Conservation (phyloP, 2,329 filamentous ascomycete species). For the Trichoderma koningiopsis region DNA sequence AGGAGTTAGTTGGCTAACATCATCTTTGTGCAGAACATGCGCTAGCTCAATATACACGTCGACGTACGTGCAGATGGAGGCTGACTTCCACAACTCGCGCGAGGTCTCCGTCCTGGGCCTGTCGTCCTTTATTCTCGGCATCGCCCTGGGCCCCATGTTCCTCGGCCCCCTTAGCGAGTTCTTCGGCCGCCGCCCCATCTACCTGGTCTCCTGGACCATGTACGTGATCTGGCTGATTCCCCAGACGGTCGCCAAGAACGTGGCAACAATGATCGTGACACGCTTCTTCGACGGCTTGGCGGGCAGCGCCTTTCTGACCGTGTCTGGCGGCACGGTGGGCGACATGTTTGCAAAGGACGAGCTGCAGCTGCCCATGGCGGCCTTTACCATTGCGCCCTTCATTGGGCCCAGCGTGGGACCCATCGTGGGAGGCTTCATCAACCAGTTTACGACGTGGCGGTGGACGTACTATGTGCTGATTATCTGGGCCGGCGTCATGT, state of each 20-base stretch:
- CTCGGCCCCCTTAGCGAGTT: conserved; percentile 71
- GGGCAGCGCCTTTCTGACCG: conserved; percentile 68
- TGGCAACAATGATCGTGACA: conserved; percentile 74
- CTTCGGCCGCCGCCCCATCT: conserved; percentile 80
- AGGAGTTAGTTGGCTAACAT: background rate
- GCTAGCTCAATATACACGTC: conserved; percentile 87
- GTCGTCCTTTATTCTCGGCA: conserved; percentile 79
- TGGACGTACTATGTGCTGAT: conserved; percentile 85
- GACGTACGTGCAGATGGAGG: conserved; percentile 75
- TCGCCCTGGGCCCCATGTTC: conserved; percentile 64
- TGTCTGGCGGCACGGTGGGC: conserved; percentile 83
- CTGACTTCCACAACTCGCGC: conserved; percentile 71
- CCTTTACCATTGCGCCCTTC: conserved; percentile 71
- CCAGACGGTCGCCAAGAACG: conserved; percentile 77
- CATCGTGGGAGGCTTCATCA: conserved; percentile 77
- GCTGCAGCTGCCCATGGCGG: conserved; percentile 79
- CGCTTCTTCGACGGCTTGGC: conserved; percentile 78
- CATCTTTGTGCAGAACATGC: conserved; percentile 62
- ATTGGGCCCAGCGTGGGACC: conserved; percentile 63
- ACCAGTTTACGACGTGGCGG: conserved; percentile 71
- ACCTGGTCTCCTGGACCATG: conserved; percentile 70
- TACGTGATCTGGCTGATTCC: conserved; percentile 83
- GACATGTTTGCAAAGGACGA: conserved; percentile 72
- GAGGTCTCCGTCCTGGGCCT: conserved; percentile 78
- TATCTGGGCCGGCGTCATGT: conserved; percentile 73